Percentiles rank a stretch among this genome's conserved stretches.
phyloP scores from a whole-genome alignment of 1,284 basidiomycete genomes.

The Cystobasidium pallidum region DNA sequence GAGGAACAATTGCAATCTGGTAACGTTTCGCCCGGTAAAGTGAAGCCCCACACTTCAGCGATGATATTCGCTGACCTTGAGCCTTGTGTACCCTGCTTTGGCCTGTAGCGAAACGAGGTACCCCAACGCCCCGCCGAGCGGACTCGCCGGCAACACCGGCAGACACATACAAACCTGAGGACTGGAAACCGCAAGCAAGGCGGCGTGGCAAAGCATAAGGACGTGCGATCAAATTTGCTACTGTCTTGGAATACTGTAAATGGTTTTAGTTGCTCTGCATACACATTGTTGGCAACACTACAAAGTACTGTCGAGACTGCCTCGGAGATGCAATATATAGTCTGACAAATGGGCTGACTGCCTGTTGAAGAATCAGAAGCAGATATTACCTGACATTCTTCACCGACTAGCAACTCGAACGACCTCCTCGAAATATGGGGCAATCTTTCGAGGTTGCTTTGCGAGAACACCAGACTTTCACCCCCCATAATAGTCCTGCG shows the following conservation, averaged over 20 bases:
- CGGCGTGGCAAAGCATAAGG: conserved; percentile 13
- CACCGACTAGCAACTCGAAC: neutral
- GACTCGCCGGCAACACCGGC: conserved; percentile 32
- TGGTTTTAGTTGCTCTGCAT: neutral
- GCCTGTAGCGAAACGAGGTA: conserved; percentile 15
- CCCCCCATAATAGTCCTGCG: conserved; percentile 49
- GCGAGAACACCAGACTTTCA: conserved; percentile 45
- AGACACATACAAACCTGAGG: conserved; percentile 33
- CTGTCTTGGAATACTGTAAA: neutral
- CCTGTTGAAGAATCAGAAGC: neutral
- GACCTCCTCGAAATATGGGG: conserved; percentile 18
- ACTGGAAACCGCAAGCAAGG: conserved; percentile 34
- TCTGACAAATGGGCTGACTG: no score
- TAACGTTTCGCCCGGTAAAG: conserved; percentile 10
- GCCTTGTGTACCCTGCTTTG: neutral
- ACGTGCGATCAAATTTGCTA: no score
- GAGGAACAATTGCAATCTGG: conserved; percentile 24
- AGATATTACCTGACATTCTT: conserved; percentile 1
- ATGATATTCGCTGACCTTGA: neutral
- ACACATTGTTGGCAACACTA: neutral
- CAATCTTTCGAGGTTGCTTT: conserved; percentile 18
- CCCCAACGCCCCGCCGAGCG: conserved; percentile 2
- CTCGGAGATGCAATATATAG: no score
- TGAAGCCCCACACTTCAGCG: no score
- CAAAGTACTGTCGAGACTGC: neutral